These are phyloP conservation scores for Solanum arcanum DNA, from an alignment of 257 asterid genomes.

Conservation along the genomic window DNA sequence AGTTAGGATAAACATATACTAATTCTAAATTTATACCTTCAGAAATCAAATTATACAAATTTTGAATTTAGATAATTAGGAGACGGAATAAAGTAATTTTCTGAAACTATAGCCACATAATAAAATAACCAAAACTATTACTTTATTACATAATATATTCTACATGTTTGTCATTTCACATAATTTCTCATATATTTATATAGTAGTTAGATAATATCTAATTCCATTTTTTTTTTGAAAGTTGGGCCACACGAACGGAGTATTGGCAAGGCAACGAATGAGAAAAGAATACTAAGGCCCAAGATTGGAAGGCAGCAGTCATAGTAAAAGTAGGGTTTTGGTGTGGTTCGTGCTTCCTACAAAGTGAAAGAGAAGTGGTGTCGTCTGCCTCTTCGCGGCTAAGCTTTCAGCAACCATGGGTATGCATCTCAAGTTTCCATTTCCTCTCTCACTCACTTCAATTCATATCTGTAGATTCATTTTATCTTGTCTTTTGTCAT, in stretches of 20 bases:
- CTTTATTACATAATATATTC: too few relatives aligned
- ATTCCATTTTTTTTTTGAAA: not conserved
- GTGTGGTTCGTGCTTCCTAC: not conserved
- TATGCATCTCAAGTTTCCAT: not conserved
- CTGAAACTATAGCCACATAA: too few relatives aligned
- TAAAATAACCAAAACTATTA: too few relatives aligned
- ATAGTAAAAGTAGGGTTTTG: constrained; percentile 3
- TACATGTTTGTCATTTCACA: too few relatives aligned
- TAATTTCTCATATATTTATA: too few relatives aligned
- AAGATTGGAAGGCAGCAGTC: not conserved
- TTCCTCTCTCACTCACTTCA: not conserved
- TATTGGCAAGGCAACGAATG: not conserved
- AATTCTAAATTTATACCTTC: too few relatives aligned
- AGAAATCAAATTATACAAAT: too few relatives aligned
- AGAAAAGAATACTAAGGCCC: not conserved
- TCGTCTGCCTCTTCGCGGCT: not conserved
- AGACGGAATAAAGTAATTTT: too few relatives aligned
- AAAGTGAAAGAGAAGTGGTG: not conserved
- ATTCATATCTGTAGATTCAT: not conserved
- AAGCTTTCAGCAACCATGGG: constrained; percentile 8
- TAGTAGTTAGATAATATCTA: too few relatives aligned
- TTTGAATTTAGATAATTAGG: too few relatives aligned
- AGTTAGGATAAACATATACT: too few relatives aligned
- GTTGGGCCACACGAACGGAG: not conserved
- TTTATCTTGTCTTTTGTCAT: not conserved